Percentiles rank a stretch among this genome's conserved stretches.
phyloP scores from a whole-genome alignment of 371 early-diverging fungal species.

The Rhizopus sp. region DNA sequence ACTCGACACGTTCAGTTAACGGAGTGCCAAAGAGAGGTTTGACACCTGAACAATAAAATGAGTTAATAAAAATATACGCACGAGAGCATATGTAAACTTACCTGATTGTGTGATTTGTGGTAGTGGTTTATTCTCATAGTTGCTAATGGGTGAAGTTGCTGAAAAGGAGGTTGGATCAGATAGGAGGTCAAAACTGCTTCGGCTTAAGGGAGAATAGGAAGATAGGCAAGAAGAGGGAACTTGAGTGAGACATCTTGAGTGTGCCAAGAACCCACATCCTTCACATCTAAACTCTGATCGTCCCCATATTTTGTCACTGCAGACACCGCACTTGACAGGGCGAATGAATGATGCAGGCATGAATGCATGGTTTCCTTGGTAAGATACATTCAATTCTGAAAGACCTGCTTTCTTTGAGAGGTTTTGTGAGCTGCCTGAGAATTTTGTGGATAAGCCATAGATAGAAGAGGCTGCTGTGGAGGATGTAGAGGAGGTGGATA shows the following conservation, averaged over 20 bases:
- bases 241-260: slow-evolving; percentile 35
- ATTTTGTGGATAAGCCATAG: slow-evolving; percentile 7
- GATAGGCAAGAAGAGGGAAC: slow-evolving; percentile 36
- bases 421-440: slow-evolving; percentile 11
- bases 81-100: background rate
- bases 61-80: background rate
- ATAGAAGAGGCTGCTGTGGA: slow-evolving; percentile 6
- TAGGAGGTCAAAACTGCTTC: slow-evolving; percentile 22
- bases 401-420: slow-evolving; percentile 1
- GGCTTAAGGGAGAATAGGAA: slow-evolving; percentile 5
- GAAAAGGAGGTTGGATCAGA: background rate
- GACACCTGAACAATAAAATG: background rate
- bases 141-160: background rate
- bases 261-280: slow-evolving; percentile 39
- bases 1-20: slow-evolving; percentile 26
- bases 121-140: slow-evolving; percentile 4
- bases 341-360: slow-evolving; percentile 61
- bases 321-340: slow-evolving; percentile 79
- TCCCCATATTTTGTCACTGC: slow-evolving; percentile 87
- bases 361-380: slow-evolving; percentile 57
- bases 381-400: slow-evolving; percentile 9
- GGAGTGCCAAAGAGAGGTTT: slow-evolving; percentile 19
- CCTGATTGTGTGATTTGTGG: slow-evolving; percentile 6
- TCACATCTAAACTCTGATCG: slow-evolving; percentile 79
- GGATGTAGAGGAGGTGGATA: slow-evolving; percentile 10